Base-by-base conservation (phyloP, 306 rosid species). In the Carpinus fangiana region DNA sequence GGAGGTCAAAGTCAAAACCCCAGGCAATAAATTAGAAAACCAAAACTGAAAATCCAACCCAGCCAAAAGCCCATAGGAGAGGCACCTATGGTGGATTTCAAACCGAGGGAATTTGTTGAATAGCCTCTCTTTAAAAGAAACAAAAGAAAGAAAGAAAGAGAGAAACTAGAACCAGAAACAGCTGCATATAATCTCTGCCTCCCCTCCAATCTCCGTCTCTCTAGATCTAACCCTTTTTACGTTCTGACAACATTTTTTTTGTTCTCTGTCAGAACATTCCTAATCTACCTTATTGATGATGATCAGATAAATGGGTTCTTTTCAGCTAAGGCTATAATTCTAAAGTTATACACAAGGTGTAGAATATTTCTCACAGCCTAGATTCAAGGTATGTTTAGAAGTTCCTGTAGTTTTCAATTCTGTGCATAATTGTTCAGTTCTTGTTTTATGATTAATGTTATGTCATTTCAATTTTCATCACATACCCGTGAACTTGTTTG, bases 1-100 rank as follows among this genome's bases (percentile, higher is more conserved):
- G 67, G 9, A 62, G 86, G 93, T 90, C 94, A 86, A 89, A 85
- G 96, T 92, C 94, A 90, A 92, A 83, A 89, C 84, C 88, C 74
- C 87, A 75, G 81, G 87, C 88, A 87, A 78, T 76, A 79, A 86
- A 80, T 88, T 89, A 80, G 88, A 76, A 87, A 87, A 65, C 82
- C 68, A 81, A 80, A 86, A 80, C 89, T 54, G 87, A 80, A 79
- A 79, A 82, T 79, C 89, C 69, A 84, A 83, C 86, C 82, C 83
- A 87, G 69, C 85, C 82, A 82, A 87, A 84, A 82, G 76, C 90
- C 91, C 82, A 53, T 62, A 17, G 71, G 67, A 76, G 76, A 66
- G 76, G 71, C 81, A 45, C 26, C 78, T 80, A 46, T 75, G 81
- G 70, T 72, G 82, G 83, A 70, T 75, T 75, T 55, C 81, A 82